These are phyloP conservation scores for Nicotiana sylvestris DNA, from an alignment of 257 asterid species.

Conservation along the genomic window DNA sequence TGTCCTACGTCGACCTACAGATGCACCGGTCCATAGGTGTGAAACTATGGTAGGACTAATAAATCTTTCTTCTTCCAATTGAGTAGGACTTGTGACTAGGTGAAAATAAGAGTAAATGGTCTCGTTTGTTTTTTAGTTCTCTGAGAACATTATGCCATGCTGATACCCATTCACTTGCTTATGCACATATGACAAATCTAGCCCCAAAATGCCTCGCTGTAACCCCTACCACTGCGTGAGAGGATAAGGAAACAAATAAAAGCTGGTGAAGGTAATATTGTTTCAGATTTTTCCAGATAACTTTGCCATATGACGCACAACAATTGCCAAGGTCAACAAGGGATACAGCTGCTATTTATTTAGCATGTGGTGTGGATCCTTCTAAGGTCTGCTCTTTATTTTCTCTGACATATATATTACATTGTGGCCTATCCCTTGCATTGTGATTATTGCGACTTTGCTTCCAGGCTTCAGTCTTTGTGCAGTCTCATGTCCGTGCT, in stretches of 20 bases:
- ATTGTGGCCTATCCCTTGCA: background rate
- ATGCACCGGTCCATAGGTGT: no score
- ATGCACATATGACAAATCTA: background rate
- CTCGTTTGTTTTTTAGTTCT: no score
- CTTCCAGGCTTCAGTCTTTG: slow-evolving; percentile 89
- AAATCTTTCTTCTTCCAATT: no score
- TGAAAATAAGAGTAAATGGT: background rate
- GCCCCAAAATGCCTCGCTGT: background rate
- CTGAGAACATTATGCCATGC: no score
- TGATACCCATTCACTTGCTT: background rate
- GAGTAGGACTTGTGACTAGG: no score
- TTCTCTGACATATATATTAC: background rate
- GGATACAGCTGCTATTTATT: slow-evolving; percentile 95
- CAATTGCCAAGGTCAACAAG: slow-evolving; percentile 74
- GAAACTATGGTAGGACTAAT: no score
- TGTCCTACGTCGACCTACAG: no score
- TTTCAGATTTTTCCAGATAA: slow-evolving; percentile 51
- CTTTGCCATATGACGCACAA: slow-evolving; percentile 75
- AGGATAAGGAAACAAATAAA: background rate
- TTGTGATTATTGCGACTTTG: slow-evolving; percentile 21
- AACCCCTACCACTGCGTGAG: background rate
- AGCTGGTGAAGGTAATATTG: slow-evolving; percentile 7
- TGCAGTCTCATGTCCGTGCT: slow-evolving; percentile 97
- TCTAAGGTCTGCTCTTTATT: slow-evolving; percentile 54
- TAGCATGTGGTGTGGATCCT: slow-evolving; percentile 93